Percentiles rank a stretch among this genome's conserved stretches.
These are phyloP conservation scores for Panaeolus cyanescens DNA, from an alignment of 768 basidiomycete species.

Conservation along the genomic window DNA sequence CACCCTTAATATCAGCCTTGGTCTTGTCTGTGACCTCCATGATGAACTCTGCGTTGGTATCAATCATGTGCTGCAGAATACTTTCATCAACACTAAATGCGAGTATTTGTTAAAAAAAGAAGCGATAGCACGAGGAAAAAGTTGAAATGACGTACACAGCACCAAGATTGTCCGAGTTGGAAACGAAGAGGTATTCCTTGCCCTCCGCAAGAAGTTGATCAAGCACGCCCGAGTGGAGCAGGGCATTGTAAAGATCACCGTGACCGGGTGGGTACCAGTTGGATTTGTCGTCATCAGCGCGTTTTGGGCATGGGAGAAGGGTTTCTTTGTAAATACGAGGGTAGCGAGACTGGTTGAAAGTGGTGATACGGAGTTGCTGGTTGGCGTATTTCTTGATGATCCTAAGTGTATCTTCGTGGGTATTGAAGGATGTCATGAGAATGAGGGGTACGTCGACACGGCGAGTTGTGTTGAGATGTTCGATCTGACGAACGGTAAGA, in stretches of 20 bases:
- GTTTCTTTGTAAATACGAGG: constrained; percentile 92
- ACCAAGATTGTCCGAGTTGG: constrained; percentile 96
- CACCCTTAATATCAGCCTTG: constrained; percentile 81
- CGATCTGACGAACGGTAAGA: constrained; percentile 91
- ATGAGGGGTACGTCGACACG: constrained; percentile 94
- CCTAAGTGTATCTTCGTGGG: constrained; percentile 92
- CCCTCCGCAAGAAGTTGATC: constrained; percentile 88
- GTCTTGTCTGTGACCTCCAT: constrained; percentile 99
- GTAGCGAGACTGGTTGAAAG: constrained; percentile 93
- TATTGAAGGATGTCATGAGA: constrained; percentile 99
- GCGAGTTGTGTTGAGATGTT: constrained; percentile 87
- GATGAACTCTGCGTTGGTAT: constrained; percentile 80
- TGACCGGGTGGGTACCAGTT: constrained; percentile 98
- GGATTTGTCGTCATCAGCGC: constrained; percentile 81
- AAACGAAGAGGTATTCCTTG: constrained; percentile 97
- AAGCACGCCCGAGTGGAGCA: constrained; percentile 87
- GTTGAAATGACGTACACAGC: constrained; percentile 63
- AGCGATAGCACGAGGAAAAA: background rate
- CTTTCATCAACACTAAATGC: constrained; percentile 69
- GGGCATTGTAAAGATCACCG: constrained; percentile 93
- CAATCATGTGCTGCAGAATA: constrained; percentile 87
- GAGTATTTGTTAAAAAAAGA: constrained; percentile 5
- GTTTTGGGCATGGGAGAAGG: constrained; percentile 80
- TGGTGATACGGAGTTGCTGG: constrained; percentile 91
- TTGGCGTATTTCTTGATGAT: constrained; percentile 97